phyloP scores from a whole-genome alignment of 495 filamentous ascomycete species.

The Pseudoneurospora amorphoporcata region DNA sequence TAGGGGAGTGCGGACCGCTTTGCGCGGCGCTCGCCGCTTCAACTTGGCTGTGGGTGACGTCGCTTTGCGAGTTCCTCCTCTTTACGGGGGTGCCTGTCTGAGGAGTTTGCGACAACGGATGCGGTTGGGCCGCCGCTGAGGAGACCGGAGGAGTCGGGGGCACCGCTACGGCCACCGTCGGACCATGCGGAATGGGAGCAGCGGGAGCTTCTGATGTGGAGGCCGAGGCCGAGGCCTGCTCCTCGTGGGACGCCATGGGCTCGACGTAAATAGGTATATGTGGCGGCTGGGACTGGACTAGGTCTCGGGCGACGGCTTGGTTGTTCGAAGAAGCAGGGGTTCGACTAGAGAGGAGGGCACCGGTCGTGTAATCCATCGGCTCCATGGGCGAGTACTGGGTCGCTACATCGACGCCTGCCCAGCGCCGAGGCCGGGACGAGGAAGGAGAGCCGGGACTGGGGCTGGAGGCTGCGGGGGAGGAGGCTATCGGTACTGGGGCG shows the following conservation, averaged over 20 bases:
- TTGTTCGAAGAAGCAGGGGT: slow-evolving; percentile 12
- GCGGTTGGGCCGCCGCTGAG: slow-evolving; percentile 16
- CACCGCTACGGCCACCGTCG: neutral
- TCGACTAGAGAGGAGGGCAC: slow-evolving; percentile 22
- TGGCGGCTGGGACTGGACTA: slow-evolving; percentile 17
- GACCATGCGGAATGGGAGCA: neutral
- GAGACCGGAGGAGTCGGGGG: neutral
- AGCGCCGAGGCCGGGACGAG: slow-evolving; percentile 27
- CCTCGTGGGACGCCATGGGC: slow-evolving; percentile 16
- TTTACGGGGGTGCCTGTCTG: slow-evolving; percentile 32
- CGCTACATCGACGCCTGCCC: slow-evolving; percentile 44
- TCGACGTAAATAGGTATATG: neutral
- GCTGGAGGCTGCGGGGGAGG: neutral
- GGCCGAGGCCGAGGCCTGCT: slow-evolving; percentile 5
- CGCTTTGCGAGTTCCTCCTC: slow-evolving; percentile 38
- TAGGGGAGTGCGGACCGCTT: slow-evolving; percentile 33
- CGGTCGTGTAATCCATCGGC: slow-evolving; percentile 28
- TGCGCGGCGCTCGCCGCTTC: slow-evolving; percentile 10
- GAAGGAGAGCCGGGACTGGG: neutral
- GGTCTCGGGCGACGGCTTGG: slow-evolving; percentile 5
- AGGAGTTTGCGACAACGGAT: slow-evolving; percentile 24
- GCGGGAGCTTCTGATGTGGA: slow-evolving; percentile 5
- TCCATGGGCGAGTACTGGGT: slow-evolving; percentile 49
- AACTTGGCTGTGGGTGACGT: slow-evolving; percentile 31
- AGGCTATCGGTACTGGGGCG: slow-evolving; percentile 23